A percentile compares a stretch with the other conserved stretches of the same genome.
Evolutionary conservation across 2,329 filamentous ascomycete species (phyloP).

Genomic region (Clonostachys rhizophaga): DNA sequence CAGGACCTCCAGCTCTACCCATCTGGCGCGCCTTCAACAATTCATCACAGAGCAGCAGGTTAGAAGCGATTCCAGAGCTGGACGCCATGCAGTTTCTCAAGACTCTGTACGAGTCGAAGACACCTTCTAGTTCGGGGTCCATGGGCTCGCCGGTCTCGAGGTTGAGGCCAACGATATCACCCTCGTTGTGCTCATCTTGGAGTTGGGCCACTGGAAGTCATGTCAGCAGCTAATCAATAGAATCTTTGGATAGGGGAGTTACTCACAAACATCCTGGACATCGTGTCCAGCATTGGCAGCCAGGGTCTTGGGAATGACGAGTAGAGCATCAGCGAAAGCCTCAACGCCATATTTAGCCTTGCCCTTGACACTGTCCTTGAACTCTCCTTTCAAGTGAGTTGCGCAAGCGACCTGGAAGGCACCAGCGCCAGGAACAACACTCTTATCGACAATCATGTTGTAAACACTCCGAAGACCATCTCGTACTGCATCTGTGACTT

Average conservation of each 20-base stretch:
- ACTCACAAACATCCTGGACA: conserved; percentile 86
- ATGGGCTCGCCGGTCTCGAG: conserved; percentile 85
- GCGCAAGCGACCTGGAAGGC: conserved; percentile 96
- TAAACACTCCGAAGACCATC: conserved; percentile 95
- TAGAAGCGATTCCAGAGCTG: conserved; percentile 90
- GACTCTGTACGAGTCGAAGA: conserved; percentile 95
- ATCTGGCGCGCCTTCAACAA: conserved; percentile 97
- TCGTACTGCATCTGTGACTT: conserved; percentile 93
- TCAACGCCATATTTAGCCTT: conserved; percentile 96
- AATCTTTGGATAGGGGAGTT: neutral
- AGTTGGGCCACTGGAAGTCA: conserved; percentile 65
- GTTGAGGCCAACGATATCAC: conserved; percentile 82
- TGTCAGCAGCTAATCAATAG: neutral
- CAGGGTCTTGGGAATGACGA: conserved; percentile 95
- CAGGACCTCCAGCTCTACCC: conserved; percentile 61
- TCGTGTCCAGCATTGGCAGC: conserved; percentile 95
- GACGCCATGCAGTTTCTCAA: conserved; percentile 91
- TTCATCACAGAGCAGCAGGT: conserved; percentile 93
- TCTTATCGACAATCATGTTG: conserved; percentile 99
- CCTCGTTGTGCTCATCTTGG: conserved; percentile 80
- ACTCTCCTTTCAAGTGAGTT: conserved; percentile 76
- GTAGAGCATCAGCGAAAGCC: conserved; percentile 89
- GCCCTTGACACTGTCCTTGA: conserved; percentile 89
- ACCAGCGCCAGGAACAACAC: conserved; percentile 89
- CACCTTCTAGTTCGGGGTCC: conserved; percentile 88